A percentile compares a stretch with the other conserved stretches of the same genome.
Evolutionary conservation across 2,329 filamentous ascomycete genomes (phyloP).

Genomic region (Colletotrichum sp.): DNA sequence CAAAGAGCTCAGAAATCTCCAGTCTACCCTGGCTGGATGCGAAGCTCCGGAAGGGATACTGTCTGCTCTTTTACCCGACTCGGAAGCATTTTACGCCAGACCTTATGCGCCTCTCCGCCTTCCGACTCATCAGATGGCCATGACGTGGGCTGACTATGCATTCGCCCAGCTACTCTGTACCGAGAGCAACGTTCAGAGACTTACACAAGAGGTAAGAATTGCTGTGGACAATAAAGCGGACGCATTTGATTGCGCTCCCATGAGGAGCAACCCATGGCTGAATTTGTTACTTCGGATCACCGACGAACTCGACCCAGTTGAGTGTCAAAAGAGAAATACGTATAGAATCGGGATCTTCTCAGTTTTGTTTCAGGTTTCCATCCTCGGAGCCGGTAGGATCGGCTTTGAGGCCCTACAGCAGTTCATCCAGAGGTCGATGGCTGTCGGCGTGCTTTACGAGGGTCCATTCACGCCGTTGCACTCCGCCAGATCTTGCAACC

Average conservation of each 20-base stretch:
- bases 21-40: neutral
- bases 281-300: neutral
- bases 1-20: neutral
- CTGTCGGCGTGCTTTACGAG: neutral
- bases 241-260: neutral
- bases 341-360: neutral
- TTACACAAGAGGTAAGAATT: neutral
- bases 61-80: neutral
- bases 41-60: neutral
- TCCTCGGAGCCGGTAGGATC: neutral
- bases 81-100: neutral
- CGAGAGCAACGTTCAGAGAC: neutral
- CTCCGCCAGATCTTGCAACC: slow-evolving; percentile 28
- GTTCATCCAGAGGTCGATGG: neutral
- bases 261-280: neutral
- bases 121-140: neutral
- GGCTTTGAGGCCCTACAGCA: neutral
- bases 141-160: neutral
- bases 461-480: neutral
- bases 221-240: neutral
- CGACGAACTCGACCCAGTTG: neutral
- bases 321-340: neutral
- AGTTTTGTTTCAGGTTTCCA: neutral
- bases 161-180: neutral
- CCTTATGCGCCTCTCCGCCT: neutral